These are phyloP conservation scores for Gnomoniopsis sp. DNA, from an alignment of 2,329 filamentous ascomycete species.

Conservation along the genomic window DNA sequence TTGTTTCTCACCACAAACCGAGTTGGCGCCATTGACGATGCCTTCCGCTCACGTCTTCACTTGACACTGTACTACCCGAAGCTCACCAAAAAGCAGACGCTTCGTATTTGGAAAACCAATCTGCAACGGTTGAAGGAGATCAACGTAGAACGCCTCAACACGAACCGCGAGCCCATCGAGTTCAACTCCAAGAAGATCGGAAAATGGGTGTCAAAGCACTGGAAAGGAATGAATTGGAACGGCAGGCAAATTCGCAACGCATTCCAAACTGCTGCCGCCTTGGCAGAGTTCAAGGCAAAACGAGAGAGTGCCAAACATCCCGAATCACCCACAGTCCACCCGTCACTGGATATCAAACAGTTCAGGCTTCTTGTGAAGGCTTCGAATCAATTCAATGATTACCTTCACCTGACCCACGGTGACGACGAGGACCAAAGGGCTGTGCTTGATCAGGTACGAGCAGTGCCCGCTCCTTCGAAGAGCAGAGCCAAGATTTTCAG, in stretches of 20 bases:
- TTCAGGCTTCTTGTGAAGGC: background rate
- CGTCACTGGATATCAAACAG: background rate
- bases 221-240: background rate
- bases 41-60: slow-evolving; percentile 36
- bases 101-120: slow-evolving; percentile 19
- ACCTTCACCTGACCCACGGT: background rate
- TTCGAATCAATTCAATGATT: background rate
- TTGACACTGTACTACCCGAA: slow-evolving; percentile 31
- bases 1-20: slow-evolving; percentile 40
- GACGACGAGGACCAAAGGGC: background rate
- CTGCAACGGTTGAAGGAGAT: background rate
- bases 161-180: rapidly evolving
- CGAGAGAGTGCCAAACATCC: background rate
- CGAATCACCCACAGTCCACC: background rate
- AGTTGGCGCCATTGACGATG: slow-evolving; percentile 38
- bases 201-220: background rate
- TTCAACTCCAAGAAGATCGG: background rate
- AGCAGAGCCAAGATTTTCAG: background rate
- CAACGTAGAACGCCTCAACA: background rate
- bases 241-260: slow-evolving; percentile 2
- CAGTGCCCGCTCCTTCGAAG: background rate
- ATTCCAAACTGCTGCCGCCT: slow-evolving; percentile 3
- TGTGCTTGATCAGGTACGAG: background rate
- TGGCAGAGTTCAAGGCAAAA: slow-evolving; percentile 1
- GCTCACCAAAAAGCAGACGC: slow-evolving; percentile 17